Conservation (phyloP, 2,329 filamentous ascomycete genomes). For the Alternaria rosae region DNA sequence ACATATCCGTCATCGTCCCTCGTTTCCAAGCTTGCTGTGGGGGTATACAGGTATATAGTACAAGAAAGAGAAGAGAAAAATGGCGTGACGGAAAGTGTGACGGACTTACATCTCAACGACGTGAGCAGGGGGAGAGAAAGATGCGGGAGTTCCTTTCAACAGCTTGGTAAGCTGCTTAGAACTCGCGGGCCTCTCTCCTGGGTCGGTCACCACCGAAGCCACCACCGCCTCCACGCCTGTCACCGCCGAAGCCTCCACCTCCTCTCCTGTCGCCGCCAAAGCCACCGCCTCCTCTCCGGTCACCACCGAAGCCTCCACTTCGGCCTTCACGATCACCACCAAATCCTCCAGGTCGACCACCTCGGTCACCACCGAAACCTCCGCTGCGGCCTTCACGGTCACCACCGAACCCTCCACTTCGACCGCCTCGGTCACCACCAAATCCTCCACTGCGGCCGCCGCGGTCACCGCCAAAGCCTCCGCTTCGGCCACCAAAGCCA, state of each 20-base stretch:
- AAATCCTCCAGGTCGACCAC: conserved; percentile 25
- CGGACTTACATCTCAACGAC: neutral
- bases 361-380: conserved; percentile 18
- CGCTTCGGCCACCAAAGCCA: conserved; percentile 12
- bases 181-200: conserved; percentile 22
- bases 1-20: neutral
- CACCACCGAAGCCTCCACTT: conserved; percentile 22
- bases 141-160: neutral
- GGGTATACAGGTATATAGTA: conserved; percentile 28
- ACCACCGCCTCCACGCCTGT: conserved; percentile 17
- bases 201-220: conserved; percentile 18
- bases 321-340: conserved; percentile 23
- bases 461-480: conserved; percentile 13
- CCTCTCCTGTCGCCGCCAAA: conserved; percentile 16
- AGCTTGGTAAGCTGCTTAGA: neutral
- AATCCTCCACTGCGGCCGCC: conserved; percentile 5
- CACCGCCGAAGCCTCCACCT: conserved; percentile 9
- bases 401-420: conserved; percentile 4
- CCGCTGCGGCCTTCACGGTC: conserved; percentile 9
- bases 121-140: neutral
- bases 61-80: conserved; percentile 11
- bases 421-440: conserved; percentile 4
- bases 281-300: conserved; percentile 12
- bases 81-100: neutral
- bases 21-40: conserved; percentile 1